A percentile compares a stretch with the other conserved stretches of the same genome.
These are phyloP conservation scores for Suillus subaureus DNA, from an alignment of 768 basidiomycete species.

Conservation along the genomic window DNA sequence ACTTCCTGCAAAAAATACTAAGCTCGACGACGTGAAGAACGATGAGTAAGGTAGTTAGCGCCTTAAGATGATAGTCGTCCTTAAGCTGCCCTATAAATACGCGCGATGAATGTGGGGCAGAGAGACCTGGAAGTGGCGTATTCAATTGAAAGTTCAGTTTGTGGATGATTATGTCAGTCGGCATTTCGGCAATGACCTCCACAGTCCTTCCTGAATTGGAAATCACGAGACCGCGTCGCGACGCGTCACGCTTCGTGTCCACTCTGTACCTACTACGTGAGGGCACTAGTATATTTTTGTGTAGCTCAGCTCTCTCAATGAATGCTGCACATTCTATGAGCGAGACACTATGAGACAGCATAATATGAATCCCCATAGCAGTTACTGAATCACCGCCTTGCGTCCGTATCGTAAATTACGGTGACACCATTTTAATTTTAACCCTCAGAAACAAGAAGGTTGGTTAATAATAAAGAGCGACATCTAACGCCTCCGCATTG, in stretches of 20 bases:
- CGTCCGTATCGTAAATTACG: background rate
- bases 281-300: background rate
- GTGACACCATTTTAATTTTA: background rate
- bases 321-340: background rate
- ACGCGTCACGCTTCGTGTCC: slow-evolving; percentile 2
- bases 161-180: slow-evolving; percentile 29
- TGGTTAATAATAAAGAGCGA: background rate
- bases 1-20: background rate
- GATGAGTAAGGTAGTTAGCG: background rate
- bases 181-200: slow-evolving; percentile 6
- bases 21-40: background rate
- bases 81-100: background rate
- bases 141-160: slow-evolving; percentile 14
- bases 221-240: slow-evolving; percentile 35
- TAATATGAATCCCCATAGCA: background rate
- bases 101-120: background rate
- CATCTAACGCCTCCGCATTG: background rate
- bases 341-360: background rate
- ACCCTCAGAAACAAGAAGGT: background rate
- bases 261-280: no score
- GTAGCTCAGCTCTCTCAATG: background rate
- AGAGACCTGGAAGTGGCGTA: slow-evolving; percentile 11
- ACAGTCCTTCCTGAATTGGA: slow-evolving; percentile 1
- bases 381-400: background rate
- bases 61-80: background rate